These are phyloP conservation scores for Pugionium dolabratum DNA, from an alignment of 345 rosid species.

Conservation along the genomic window DNA sequence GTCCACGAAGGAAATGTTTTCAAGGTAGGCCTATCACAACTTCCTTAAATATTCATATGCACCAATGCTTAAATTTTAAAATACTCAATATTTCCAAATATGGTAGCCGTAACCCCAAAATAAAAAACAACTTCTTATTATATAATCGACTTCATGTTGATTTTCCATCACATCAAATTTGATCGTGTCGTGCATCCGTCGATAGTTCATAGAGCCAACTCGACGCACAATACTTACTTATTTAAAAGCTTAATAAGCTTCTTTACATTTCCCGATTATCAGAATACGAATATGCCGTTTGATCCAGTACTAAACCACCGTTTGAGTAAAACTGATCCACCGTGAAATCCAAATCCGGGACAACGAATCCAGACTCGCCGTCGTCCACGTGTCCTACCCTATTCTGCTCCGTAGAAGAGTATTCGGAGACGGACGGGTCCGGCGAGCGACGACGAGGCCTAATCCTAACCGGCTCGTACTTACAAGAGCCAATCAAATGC, in stretches of 20 bases:
- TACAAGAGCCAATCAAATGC: conserved; percentile 49
- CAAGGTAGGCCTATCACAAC: too few species aligned
- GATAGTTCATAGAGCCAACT: too few species aligned
- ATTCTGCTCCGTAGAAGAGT: conserved; percentile 10
- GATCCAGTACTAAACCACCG: conserved; percentile 6
- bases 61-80: too few species aligned
- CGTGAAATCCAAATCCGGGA: conserved; percentile 21
- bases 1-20: too few species aligned
- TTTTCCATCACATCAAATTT: too few species aligned
- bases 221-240: not conserved
- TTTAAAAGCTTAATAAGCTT: not conserved
- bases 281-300: conserved; percentile 8
- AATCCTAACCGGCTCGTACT: conserved; percentile 48
- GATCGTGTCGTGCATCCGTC: too few species aligned
- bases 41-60: too few species aligned
- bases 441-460: conserved; percentile 51
- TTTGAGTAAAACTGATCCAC: conserved; percentile 25
- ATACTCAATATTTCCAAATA: too few species aligned
- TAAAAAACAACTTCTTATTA: too few species aligned
- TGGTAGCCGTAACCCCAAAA: too few species aligned
- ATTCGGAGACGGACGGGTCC: conserved; percentile 19
- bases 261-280: not conserved
- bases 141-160: too few species aligned
- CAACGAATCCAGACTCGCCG: conserved; percentile 15
- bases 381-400: conserved; percentile 17